Evolutionary conservation across 1,139 yeast genomes (phyloP), one percentile per base, ranked within the genome.

Genomic region (Hyphopichia buzzinii): DNA sequence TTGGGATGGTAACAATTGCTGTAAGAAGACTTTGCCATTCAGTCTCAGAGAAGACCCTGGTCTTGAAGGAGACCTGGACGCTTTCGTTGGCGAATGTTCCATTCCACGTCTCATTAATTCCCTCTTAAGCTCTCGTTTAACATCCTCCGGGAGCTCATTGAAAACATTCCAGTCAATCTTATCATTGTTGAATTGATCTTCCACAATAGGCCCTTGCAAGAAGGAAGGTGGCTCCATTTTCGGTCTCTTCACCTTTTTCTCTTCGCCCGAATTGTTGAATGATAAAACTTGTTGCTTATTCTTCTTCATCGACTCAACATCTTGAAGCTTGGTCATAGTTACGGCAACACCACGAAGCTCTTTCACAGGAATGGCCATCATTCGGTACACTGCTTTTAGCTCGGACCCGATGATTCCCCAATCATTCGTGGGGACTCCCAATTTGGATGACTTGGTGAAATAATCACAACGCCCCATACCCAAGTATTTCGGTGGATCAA

Each of bases 381-480:
- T 64, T 37, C 87, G 60, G 43, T 76, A 75, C 17, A 85, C 53
- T 6, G 77, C 67, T 45, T 79, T 77, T 10, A 81, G 58, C 49
- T 83, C 88, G 3, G 81, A 69, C 0, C 82, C 76, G 3, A 90
- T 59, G 5, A 77, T 57, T 0, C 86, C 86, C 49, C 69, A 51
- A 35, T 82, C 86, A 48, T 77, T 71, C 0, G 95, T 81, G 2
- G 83, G 70, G 0, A 75, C 57, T 0, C 89, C 89, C n/a, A 88
- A 52, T 31, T 69, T 66, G 2, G 84, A 66, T 2, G 83, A 67
- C 47, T 79, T 81, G 35, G 80, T 78, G 15, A 73, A 59, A 29
- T 81, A 68, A 34, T 81, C 87, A 56, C 96, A 88, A 13, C 55
- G 52, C 0, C 98, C 97, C 78, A 84, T 79, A 0, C 98, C 98